Evolutionary conservation across 208 protist species (phyloP), one percentile per base, ranked within the genome.

Genomic region (Naegleria lovaniensis): DNA sequence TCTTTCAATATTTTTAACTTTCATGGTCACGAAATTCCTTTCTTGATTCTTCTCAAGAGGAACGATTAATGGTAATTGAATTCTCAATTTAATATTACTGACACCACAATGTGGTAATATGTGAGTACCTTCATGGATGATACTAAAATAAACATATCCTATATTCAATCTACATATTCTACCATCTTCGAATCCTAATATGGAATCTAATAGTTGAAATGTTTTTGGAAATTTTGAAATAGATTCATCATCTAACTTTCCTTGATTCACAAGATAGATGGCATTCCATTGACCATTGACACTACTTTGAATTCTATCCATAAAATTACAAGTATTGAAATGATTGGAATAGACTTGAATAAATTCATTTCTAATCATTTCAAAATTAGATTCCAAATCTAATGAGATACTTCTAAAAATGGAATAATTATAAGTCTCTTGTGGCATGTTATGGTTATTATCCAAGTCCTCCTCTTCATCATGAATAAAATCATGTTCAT

Each of bases 81-180:
- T 67, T 76, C 86, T 59, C 16, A 89, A 36, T n/a, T 41, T 75
- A 43, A 89, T 29, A 76, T 89, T 89, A 25, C 5, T 39, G 5
- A 76, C 51, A 76, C 86, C 86, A 89, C 51, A 76, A 41, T 89
- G 86, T 43, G 86, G 48, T n/a, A 13, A 40, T 22, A 89, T 89
- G n/a, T 76, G 86, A 39, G 86, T 89, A 16, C 36, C n/a, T 43
- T 43, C 29, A 59, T 40, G 19, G 11, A 89, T 89, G 7, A 59
- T 33, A 43, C 51, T 76, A 29, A 89, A 89, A 89, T 89, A 89
- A 25, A 89, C 86, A 76, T 89, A 89, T 40, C 41, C 39, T 58
- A 88, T 88, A 67, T 67, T 67, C 22, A 67, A 67, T 67, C 55
- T 4, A 67, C 55, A 67, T 22, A 67, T 67, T 67, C 55, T 67